Percentiles rank a stretch among this genome's conserved stretches.
Conservation (phyloP, 345 rosid species). For the Heritiera fomes region DNA sequence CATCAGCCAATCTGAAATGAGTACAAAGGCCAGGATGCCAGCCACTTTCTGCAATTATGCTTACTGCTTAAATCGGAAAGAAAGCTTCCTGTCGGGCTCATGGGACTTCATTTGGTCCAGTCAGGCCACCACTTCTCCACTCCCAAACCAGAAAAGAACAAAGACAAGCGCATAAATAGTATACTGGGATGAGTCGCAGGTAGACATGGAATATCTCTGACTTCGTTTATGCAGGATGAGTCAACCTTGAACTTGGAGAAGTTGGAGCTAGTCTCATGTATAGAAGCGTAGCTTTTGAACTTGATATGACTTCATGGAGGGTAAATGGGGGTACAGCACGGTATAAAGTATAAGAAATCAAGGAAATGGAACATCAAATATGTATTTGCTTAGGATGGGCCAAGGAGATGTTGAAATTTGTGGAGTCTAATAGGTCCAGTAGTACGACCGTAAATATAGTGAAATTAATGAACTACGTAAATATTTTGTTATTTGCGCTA, state of each 20-base stretch:
- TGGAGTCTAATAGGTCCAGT: too few species aligned
- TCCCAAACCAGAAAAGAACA: neutral
- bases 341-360: too few species aligned
- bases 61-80: neutral
- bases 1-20: neutral
- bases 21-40: neutral
- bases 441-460: too few species aligned
- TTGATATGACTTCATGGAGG: too few species aligned
- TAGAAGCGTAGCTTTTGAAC: too few species aligned
- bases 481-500: too few species aligned
- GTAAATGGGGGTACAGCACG: too few species aligned
- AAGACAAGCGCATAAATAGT: neutral
- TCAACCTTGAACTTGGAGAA: too few species aligned
- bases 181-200: too few species aligned
- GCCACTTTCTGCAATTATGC: constrained; percentile 17
- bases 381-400: neutral
- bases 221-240: neutral
- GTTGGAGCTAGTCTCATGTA: too few species aligned
- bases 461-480: too few species aligned
- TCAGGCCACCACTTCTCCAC: neutral
- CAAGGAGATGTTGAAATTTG: neutral
- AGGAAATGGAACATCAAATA: neutral
- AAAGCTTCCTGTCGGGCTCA: neutral
- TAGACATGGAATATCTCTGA: neutral
- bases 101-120: neutral